These are phyloP conservation scores for Phytophthora hybrid DNA, from an alignment of 352 stramenopile species.

Conservation along the genomic window DNA sequence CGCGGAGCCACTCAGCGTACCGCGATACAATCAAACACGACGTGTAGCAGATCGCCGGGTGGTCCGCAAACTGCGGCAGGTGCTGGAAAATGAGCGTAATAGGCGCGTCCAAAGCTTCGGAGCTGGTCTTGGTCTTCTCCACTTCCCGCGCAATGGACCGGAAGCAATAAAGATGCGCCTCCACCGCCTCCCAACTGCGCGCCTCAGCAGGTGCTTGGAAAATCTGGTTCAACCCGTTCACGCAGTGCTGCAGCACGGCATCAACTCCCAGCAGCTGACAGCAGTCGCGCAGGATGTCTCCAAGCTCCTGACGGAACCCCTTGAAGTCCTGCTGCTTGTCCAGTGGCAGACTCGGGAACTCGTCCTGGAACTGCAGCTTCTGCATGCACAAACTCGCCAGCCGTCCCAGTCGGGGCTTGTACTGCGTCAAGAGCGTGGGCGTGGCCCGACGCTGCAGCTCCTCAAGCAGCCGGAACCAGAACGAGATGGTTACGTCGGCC, in stretches of 20 bases:
- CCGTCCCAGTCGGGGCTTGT: slow-evolving; percentile 60
- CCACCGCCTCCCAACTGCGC: slow-evolving; percentile 78
- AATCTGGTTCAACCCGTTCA: slow-evolving; percentile 75
- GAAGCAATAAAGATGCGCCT: slow-evolving; percentile 87
- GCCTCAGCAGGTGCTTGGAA: slow-evolving; percentile 58
- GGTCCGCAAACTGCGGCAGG: slow-evolving; percentile 72
- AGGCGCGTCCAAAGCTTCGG: slow-evolving; percentile 40
- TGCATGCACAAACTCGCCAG: slow-evolving; percentile 81
- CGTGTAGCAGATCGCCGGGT: slow-evolving; percentile 88
- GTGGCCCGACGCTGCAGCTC: slow-evolving; percentile 45
- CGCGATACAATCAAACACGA: slow-evolving; percentile 87
- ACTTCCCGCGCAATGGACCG: slow-evolving; percentile 86
- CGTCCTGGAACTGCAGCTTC: slow-evolving; percentile 80
- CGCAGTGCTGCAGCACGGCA: slow-evolving; percentile 78
- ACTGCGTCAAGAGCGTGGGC: slow-evolving; percentile 48
- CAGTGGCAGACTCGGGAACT: slow-evolving; percentile 63
- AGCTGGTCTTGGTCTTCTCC: slow-evolving; percentile 49
- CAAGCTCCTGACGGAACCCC: slow-evolving; percentile 77
- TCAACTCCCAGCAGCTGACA: slow-evolving; percentile 79
- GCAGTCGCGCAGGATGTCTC: slow-evolving; percentile 85
- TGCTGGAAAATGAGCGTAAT: slow-evolving; percentile 84
- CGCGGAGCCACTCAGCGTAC: slow-evolving; percentile 77
- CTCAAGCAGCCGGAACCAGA: slow-evolving; percentile 80
- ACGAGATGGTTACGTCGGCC: slow-evolving; percentile 85
- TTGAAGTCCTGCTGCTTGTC: slow-evolving; percentile 90